phyloP scores from a whole-genome alignment of 2,329 filamentous ascomycete species.

The Xylariomycetidae sp. region DNA sequence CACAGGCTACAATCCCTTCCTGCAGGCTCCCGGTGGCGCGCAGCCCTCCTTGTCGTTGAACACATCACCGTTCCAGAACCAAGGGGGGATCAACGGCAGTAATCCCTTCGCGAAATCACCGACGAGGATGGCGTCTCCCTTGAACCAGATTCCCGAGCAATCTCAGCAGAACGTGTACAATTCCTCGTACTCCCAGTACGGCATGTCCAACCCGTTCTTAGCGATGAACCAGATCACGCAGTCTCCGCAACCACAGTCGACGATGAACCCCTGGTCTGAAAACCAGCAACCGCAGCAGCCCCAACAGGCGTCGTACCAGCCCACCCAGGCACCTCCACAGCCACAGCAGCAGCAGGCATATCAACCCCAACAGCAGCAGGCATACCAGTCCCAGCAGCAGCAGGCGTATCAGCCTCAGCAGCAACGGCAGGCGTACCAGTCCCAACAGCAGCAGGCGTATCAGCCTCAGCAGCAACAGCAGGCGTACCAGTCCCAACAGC shows the following conservation, averaged over 20 bases:
- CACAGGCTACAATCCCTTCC: conserved; percentile 47
- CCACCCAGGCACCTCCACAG: neutral
- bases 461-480: conserved; percentile 14
- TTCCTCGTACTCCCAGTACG: conserved; percentile 20
- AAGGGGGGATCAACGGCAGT: conserved; percentile 16
- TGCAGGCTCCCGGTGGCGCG: conserved; percentile 26
- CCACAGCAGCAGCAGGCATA: conserved; percentile 11
- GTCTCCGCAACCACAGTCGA: conserved; percentile 18
- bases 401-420: conserved; percentile 6
- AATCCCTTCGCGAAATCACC: conserved; percentile 28
- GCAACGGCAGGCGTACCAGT: conserved; percentile 15
- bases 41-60: conserved; percentile 26
- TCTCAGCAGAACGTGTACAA: conserved; percentile 30
- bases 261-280: conserved; percentile 8
- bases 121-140: conserved; percentile 23
- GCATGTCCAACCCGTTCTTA: conserved; percentile 29
- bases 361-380: conserved; percentile 8
- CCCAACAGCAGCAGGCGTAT: conserved; percentile 11
- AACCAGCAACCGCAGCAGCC: conserved; percentile 8
- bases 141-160: conserved; percentile 30
- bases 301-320: conserved; percentile 1
- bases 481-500: conserved; percentile 23
- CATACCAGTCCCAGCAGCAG: no score
- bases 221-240: conserved; percentile 24
- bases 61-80: conserved; percentile 20